phyloP scores from a whole-genome alignment of 179 eudicot genomes.

The Gypsophila paniculata region DNA sequence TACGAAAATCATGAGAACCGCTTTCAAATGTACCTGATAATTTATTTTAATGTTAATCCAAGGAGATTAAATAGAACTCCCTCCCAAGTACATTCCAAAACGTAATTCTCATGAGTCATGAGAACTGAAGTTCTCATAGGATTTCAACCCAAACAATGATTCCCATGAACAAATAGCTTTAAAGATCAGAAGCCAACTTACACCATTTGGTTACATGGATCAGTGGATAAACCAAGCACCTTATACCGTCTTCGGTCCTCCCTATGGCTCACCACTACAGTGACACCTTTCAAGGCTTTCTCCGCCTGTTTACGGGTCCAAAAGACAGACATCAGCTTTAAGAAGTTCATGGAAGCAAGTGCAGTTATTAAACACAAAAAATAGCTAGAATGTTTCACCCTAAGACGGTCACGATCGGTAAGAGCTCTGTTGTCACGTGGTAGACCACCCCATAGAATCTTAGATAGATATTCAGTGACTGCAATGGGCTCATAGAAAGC shows the following conservation, averaged over 20 bases:
- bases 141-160: background rate
- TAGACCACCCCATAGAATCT: background rate
- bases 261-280: conserved; percentile 13
- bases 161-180: background rate
- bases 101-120: too few species aligned
- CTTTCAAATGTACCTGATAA: too few species aligned
- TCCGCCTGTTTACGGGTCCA: conserved; percentile 9
- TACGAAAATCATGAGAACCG: too few species aligned
- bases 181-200: background rate
- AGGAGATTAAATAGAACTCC: too few species aligned
- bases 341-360: background rate
- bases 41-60: too few species aligned
- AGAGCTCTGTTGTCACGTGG: conserved; percentile 10
- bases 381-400: conserved; percentile 13
- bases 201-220: conserved; percentile 11
- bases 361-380: background rate
- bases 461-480: conserved; percentile 7
- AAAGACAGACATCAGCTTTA: background rate
- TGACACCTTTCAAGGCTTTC: conserved; percentile 13
- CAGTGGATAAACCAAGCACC: conserved; percentile 19
- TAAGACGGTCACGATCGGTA: conserved; percentile 4
- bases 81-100: too few species aligned
- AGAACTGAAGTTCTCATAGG: too few species aligned
- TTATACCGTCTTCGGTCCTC: conserved; percentile 11
- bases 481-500: conserved; percentile 4